phyloP scores from a whole-genome alignment of 2,329 filamentous ascomycete species.

The Trichoderma atroviride region DNA sequence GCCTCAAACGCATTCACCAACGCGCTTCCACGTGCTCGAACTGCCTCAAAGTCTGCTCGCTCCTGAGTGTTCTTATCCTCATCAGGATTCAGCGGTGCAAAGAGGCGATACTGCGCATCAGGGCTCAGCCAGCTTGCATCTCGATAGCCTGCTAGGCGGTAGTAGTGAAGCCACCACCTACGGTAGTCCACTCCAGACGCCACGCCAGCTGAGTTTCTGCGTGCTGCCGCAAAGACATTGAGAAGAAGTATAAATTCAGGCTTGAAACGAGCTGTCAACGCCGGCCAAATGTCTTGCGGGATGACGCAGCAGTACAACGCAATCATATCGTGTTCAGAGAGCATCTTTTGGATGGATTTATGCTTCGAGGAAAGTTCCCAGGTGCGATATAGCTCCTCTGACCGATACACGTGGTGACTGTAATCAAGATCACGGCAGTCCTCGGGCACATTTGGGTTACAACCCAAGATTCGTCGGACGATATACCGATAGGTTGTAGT shows the following conservation, averaged over 20 bases:
- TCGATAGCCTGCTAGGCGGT: constrained; percentile 23
- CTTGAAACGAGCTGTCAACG: constrained; percentile 27
- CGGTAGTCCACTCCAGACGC: constrained; percentile 18
- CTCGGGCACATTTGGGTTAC: constrained; percentile 35
- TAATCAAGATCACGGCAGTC: constrained; percentile 9
- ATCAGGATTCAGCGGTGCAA: neutral
- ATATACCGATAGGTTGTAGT: constrained; percentile 33
- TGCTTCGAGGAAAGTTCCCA: constrained; percentile 27
- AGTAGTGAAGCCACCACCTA: constrained; percentile 26
- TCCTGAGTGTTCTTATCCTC: neutral
- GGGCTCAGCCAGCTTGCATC: constrained; percentile 26
- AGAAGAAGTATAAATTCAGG: constrained; percentile 24
- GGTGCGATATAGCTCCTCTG: constrained; percentile 34
- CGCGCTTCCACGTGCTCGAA: constrained; percentile 13
- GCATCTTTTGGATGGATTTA: neutral
- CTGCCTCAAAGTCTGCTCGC: constrained; percentile 4
- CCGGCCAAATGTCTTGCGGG: constrained; percentile 27
- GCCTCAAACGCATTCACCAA: neutral
- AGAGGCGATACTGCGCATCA: neutral
- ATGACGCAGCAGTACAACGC: constrained; percentile 25
- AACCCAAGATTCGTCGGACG: constrained; percentile 30
- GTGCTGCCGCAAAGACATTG: neutral
- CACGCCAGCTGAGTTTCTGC: constrained; percentile 11
- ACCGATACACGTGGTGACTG: constrained; percentile 31
- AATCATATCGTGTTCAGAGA: constrained; percentile 21